phyloP scores from a whole-genome alignment of 768 basidiomycete genomes.

The Lentinula raphanica region DNA sequence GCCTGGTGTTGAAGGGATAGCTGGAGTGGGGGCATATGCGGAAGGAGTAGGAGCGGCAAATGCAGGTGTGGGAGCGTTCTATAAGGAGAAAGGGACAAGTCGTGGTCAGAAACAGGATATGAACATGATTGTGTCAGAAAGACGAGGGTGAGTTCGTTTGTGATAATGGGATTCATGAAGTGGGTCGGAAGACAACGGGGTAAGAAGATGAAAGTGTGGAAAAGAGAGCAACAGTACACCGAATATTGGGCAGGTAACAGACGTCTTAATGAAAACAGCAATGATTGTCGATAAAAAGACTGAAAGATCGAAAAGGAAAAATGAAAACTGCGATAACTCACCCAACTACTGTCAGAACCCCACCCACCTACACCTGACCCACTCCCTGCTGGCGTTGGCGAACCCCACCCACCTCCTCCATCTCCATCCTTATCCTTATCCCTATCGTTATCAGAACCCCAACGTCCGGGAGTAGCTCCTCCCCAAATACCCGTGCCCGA shows the following conservation, averaged over 20 bases:
- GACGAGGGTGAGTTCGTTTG: too few relatives aligned
- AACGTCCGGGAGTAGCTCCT: constrained; percentile 19
- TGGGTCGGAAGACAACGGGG: too few relatives aligned
- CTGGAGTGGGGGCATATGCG: constrained; percentile 32
- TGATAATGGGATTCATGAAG: too few relatives aligned
- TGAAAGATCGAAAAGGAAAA: too few relatives aligned
- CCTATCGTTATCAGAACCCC: neutral
- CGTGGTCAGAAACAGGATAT: too few relatives aligned
- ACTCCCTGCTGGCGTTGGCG: neutral
- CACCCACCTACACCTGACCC: constrained; percentile 26
- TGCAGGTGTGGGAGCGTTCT: constrained; percentile 45
- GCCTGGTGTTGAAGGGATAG: constrained; percentile 6
- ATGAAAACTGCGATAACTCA: constrained; percentile 3
- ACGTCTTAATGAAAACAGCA: too few relatives aligned
- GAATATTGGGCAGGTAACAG: too few relatives aligned
- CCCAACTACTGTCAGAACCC: constrained; percentile 9
- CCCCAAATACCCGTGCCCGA: constrained; percentile 20
- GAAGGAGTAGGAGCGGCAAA: constrained; percentile 33
- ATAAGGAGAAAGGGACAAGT: too few relatives aligned
- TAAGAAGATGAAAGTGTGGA: too few relatives aligned
- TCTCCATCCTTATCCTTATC: neutral
- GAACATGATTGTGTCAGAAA: too few relatives aligned
- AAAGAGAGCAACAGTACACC: too few relatives aligned
- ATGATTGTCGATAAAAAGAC: too few relatives aligned
- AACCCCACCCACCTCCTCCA: neutral